Percentiles rank a stretch among this genome's conserved stretches.
phyloP scores from a whole-genome alignment of 225 moss, liverwort and hornwort genomes.

The Rhytidiadelphus loreus region DNA sequence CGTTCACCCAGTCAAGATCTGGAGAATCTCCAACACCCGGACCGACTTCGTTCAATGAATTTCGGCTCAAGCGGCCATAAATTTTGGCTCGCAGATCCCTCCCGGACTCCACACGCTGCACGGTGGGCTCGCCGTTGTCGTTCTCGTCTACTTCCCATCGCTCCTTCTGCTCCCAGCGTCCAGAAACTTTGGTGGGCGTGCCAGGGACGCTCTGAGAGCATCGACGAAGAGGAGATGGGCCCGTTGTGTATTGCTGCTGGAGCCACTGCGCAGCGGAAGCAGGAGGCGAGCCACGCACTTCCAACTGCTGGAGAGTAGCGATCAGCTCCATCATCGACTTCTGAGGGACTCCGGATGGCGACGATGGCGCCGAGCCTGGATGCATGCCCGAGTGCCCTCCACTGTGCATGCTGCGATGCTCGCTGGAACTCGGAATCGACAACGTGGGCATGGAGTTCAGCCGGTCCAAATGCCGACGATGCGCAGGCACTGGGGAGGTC shows the following conservation, averaged over 20 bases:
- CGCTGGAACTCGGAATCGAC: constrained; percentile 63
- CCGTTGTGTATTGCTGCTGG: constrained; percentile 69
- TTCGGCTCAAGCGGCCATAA: constrained; percentile 68
- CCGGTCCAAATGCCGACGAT: constrained; percentile 84
- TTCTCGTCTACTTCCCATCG: constrained; percentile 76
- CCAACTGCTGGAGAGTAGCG: constrained; percentile 77
- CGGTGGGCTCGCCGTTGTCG: constrained; percentile 60
- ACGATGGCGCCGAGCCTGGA: constrained; percentile 59
- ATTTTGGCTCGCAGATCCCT: constrained; percentile 91
- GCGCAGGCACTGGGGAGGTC: constrained; percentile 45
- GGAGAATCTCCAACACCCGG: constrained; percentile 33
- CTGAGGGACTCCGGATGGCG: constrained; percentile 45
- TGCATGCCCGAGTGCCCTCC: constrained; percentile 22
- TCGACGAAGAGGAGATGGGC: constrained; percentile 86
- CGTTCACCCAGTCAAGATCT: constrained; percentile 75
- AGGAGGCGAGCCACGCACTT: constrained; percentile 30
- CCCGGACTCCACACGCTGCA: constrained; percentile 88
- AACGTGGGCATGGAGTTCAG: constrained; percentile 92
- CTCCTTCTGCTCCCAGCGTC: constrained; percentile 67
- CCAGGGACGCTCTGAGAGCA: constrained; percentile 91
- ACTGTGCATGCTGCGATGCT: constrained; percentile 54
- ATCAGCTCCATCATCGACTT: constrained; percentile 76
- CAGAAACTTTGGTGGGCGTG: constrained; percentile 72
- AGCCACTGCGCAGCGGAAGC: constrained; percentile 46
- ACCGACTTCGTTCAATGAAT: constrained; percentile 24